Base-by-base conservation (phyloP, 164 flowering plant species). In the Pachysandra terminalis region DNA sequence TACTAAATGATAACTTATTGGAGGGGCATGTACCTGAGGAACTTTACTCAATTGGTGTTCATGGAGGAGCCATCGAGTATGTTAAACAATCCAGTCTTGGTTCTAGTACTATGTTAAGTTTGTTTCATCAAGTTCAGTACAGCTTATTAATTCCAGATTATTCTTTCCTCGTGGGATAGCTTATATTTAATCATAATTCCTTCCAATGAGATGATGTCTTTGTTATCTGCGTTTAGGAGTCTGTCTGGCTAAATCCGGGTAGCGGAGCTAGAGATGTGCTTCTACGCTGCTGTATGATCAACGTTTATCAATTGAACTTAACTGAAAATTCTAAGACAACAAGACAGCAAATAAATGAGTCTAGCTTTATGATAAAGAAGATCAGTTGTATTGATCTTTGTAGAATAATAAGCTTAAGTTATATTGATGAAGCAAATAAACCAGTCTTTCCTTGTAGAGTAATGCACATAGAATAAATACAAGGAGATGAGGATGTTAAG, bases 41-140 rank as follows among this genome's bases (percentile, higher is more conserved):
- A 65, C 79, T 96, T 65, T 93, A 85, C 75, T 89, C 99, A 25
- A 72, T 96, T 69, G 95, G 98, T 72, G 90, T 96, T 65, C 99
- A 90, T 73, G 99, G 99, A 70, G 99, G 98, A 79, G 78, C 81
- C 59, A 89, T 93, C 56, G 97, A 96, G 99, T 96, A 89, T 57
- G 96, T 75, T 45, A 45, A 59, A 41, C 54, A 27, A 27, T 67
- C 21, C 19, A n/a, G 9, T 26, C 55, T 21, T 68, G 16, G 40
- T 53, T 57, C 26, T 41, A 59, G 15, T 48, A 56, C 24, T 64
- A 64, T 21, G 49, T 54, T 9, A 35, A 26, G 21, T 8, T 45
- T 32, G 23, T 40, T 56, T 3, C 51, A 56, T 16, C 21, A 23
- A n/a, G 28, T 64, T n/a, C 51, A 28, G 22, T 56, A n/a, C 51